Evolutionary conservation across 306 rosid genomes (phyloP), one percentile per base, ranked within the genome.

Genomic region (Prosopis cineraria): DNA sequence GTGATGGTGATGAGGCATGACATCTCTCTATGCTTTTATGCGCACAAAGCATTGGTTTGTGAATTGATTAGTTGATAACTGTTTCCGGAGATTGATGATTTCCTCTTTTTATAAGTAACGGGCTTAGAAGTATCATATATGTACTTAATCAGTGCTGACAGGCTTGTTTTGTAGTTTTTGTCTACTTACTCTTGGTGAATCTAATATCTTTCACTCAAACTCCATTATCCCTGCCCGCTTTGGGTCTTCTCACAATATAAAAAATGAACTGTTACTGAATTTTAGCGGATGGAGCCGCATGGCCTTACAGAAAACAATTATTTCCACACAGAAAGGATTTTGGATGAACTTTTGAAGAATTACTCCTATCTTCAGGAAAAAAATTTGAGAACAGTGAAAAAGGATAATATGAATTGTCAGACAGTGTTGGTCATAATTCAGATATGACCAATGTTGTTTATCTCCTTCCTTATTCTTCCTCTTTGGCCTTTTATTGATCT

Each of bases 1-100:
- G 97, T 40, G 93, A 92, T 45, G 92, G 97, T 80, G 89, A 88
- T 45, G 87, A 76, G 84, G 98, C 81, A 87, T 87, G 87, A 76
- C 79, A 70, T 30, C 40, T 60, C 11, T 34, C 80, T 62, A 40
- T 53, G 19, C 59, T 63, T 68, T 20, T 48, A 8, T 44, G 30
- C 29, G 25, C 67, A 29, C 66, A 31, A 11, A 25, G 12, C 64
- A 17, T 44, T 74, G 53, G 37, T 43, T 41, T 78, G 65, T 68
- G 64, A 74, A 47, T 63, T 72, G 1, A 78, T 80, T 52, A 50
- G 41, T 71, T 50, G 64, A 56, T 58, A 68, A 64, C 33, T 63
- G 71, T 69, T 74, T 41, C 63, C 60, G 34, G 47, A 78, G 67
- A 31, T 60, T 55, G 17, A 41, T 20, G 25, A 31, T 56, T 55